These are phyloP conservation scores for Ottelia alismoides DNA, from an alignment of 106 monocot species.

Conservation along the genomic window DNA sequence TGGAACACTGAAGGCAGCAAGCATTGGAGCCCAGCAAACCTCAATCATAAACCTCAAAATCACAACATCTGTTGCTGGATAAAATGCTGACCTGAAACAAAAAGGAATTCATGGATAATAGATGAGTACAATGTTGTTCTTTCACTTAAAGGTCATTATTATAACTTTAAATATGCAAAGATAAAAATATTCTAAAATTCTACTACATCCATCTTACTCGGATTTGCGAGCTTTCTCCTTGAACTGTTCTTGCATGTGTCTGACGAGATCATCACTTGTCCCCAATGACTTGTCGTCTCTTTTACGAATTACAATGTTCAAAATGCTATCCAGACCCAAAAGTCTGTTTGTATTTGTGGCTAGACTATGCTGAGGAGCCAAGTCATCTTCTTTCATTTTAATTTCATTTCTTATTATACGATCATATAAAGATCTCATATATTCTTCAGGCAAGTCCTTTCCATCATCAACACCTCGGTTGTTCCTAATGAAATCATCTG, in stretches of 20 bases:
- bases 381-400: constrained; percentile 95
- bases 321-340: constrained; percentile 75
- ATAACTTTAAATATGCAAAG: no score
- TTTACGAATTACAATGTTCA: constrained; percentile 91
- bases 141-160: no score
- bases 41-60: constrained; percentile 93
- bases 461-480: constrained; percentile 96
- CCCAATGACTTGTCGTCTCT: constrained; percentile 56
- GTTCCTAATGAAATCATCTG: constrained; percentile 94
- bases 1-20: constrained; percentile 97
- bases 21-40: constrained; percentile 99
- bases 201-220: no score
- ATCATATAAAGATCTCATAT: constrained; percentile 90
- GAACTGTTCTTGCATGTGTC: constrained; percentile 93
- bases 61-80: constrained; percentile 88
- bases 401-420: constrained; percentile 89
- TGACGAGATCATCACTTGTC: constrained; percentile 77
- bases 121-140: no score
- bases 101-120: no score
- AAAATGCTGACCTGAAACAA: constrained; percentile 67
- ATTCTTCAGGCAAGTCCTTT: constrained; percentile 94
- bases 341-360: constrained; percentile 56
- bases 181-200: no score
- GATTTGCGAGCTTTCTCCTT: constrained; percentile 95
- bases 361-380: constrained; percentile 56